phyloP scores from a whole-genome alignment of 2,329 filamentous ascomycete species.

The Fusarium verticillioides region DNA sequence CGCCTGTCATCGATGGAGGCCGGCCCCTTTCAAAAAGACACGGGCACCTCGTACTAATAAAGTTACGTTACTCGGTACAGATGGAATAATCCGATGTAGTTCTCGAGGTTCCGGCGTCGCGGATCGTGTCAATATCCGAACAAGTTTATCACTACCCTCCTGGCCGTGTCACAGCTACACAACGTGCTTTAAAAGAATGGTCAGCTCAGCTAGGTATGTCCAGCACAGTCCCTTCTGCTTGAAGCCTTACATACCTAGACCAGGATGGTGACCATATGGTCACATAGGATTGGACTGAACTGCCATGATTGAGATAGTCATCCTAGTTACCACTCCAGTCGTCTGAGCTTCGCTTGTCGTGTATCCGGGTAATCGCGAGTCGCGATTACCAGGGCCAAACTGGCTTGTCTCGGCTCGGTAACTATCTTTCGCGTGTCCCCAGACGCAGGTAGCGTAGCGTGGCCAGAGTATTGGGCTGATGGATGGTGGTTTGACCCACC shows the following conservation, averaged over 20 bases:
- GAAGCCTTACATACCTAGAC: not conserved
- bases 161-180: conserved; percentile 35
- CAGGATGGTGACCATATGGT: conserved; percentile 1
- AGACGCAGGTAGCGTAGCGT: conserved; percentile 4
- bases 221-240: not conserved
- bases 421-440: conserved; percentile 21
- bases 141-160: conserved; percentile 7
- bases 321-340: conserved; percentile 13
- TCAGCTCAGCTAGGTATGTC: conserved; percentile 1
- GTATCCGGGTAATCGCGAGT: not conserved
- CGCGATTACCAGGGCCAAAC: not conserved
- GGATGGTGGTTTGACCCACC: not conserved
- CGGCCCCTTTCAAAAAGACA: not conserved
- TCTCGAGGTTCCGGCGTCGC: conserved; percentile 27
- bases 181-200: conserved; percentile 4
- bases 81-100: not conserved
- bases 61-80: not conserved
- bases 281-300: not conserved
- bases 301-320: conserved; percentile 10
- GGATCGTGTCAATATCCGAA: conserved; percentile 25
- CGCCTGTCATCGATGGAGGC: not conserved
- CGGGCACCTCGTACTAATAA: not conserved
- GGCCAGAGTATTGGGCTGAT: not conserved
- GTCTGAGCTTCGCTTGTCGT: conserved; percentile 15
- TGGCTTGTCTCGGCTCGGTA: conserved; percentile 26